Conservation (phyloP, 805 yeast species). For the Brettanomyces bruxellensis region DNA sequence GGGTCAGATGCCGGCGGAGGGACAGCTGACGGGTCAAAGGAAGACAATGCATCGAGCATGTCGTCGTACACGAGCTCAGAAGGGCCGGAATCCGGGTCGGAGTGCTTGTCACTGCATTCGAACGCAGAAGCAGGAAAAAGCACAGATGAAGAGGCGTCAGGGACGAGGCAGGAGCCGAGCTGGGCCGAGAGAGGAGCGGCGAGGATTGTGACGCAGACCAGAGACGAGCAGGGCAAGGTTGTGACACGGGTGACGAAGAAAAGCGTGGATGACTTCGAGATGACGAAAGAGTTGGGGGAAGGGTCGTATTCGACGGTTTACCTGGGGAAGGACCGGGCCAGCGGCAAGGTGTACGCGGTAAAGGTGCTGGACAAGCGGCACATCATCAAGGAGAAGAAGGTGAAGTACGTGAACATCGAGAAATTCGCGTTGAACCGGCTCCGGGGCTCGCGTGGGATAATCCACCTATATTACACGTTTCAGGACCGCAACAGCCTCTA, state of each 20-base stretch:
- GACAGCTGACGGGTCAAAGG: too few relatives aligned
- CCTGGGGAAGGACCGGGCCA: conserved; percentile 69
- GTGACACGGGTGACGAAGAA: conserved; percentile 40
- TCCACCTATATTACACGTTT: conserved; percentile 66
- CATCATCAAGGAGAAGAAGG: conserved; percentile 73
- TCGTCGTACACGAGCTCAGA: too few relatives aligned
- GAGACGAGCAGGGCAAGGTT: conserved; percentile 37
- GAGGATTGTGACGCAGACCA: conserved; percentile 34
- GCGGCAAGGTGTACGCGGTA: conserved; percentile 60
- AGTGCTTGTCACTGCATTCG: not conserved
- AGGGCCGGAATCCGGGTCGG: too few relatives aligned
- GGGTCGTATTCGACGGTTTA: conserved; percentile 95
- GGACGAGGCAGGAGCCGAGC: conserved; percentile 6
- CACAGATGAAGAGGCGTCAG: not conserved
- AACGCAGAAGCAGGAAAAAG: not conserved
- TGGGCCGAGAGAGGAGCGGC: conserved; percentile 60
- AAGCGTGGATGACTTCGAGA: conserved; percentile 74
- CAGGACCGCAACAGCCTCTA: conserved; percentile 69
- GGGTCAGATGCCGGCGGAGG: too few relatives aligned
- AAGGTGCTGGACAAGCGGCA: conserved; percentile 71
- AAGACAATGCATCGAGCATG: too few relatives aligned
- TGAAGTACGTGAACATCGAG: conserved; percentile 76
- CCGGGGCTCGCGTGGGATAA: conserved; percentile 45
- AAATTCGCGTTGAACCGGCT: conserved; percentile 70
- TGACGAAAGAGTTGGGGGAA: conserved; percentile 85